Evolutionary conservation across 768 basidiomycete species (phyloP), one percentile per base, ranked within the genome.

Genomic region (Kwoniella bestiolae): DNA sequence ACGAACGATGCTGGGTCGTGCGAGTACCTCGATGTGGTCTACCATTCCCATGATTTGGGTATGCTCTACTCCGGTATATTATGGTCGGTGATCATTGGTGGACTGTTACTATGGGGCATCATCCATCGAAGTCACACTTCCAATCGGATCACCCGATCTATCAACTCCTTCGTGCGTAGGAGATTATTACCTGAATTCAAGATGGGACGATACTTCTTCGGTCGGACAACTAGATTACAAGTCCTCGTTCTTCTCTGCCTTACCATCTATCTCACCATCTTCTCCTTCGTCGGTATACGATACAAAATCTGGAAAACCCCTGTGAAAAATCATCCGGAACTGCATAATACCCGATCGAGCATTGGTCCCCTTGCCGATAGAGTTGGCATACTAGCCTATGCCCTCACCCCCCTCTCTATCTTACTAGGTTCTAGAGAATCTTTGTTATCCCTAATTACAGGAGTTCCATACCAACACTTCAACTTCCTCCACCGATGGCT

Each of bases 391-490:
- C 49, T 75, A 18, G 73, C 73, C 14, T 72, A 67, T 44, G 70
- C 68, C 16, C 56, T 72, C 16, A 69, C 71, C 6, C 73, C 73
- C 1, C 35, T 75, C 4, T 72, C 71, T 8, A 72, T 71, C 60
- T 64, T 75, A 12, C 63, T 72, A 41, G 66, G 62, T 9, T 67
- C 49, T 2, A 59, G 73, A 9, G 71, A 75, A 64, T 73, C 72
- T 3, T 56, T 73, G 9, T 38, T 73, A 4, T 70, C 72, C 2
- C 60, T 69, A 41, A 59, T 73, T 32, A 73, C 72, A 31, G 72
- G 72, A n/a, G 50, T 73, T 21, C 68, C 72, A n/a, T 73, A 70
- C 35, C 72, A 73, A 25, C 68, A 73, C 38, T 73, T 70, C 68
- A 73, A 70, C 60, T 73, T 73, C 47, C 64, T 73, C 5, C 72